Conservation (phyloP, 1,284 basidiomycete species). For the Schizophyllum amplum region DNA sequence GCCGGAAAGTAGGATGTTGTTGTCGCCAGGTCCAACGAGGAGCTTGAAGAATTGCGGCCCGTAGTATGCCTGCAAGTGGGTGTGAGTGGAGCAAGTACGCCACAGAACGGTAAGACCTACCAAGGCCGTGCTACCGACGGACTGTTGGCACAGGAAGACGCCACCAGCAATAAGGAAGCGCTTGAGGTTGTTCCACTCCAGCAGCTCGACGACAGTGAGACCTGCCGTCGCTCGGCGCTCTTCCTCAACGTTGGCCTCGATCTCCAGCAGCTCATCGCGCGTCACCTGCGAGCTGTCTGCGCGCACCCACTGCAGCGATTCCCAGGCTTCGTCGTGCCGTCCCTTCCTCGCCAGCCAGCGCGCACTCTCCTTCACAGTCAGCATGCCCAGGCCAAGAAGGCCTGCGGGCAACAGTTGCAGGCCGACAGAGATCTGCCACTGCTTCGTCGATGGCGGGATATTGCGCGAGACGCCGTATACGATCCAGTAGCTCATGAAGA, state of each 20-base stretch:
- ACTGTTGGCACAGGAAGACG: constrained; percentile 8
- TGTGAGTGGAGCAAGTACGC: not conserved
- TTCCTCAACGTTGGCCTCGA: constrained; percentile 3
- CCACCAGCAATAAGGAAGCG: constrained; percentile 1
- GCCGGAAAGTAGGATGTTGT: constrained; percentile 7
- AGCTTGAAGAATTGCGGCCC: constrained; percentile 10
- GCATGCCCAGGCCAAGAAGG: constrained; percentile 7
- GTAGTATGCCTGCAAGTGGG: constrained; percentile 6
- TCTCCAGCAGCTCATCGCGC: constrained; percentile 5
- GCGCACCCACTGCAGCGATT: constrained; percentile 7
- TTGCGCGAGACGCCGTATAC: constrained; percentile 6
- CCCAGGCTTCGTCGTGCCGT: constrained; percentile 8
- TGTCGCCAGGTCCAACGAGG: constrained; percentile 5
- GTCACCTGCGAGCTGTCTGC: constrained; percentile 8
- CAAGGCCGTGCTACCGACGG: constrained; percentile 7
- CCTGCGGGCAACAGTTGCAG: constrained; percentile 6
- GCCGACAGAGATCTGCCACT: constrained; percentile 8
- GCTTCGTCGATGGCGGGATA: constrained; percentile 1
- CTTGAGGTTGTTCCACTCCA: constrained; percentile 7
- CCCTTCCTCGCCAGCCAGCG: constrained; percentile 8
- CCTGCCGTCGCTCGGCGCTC: constrained; percentile 5
- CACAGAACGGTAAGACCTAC: not conserved
- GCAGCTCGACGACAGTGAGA: constrained; percentile 3
- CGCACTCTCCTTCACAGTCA: constrained; percentile 7
- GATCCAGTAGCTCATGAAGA: constrained; percentile 8